These are phyloP conservation scores for Trypanosoma congolense DNA, from an alignment of 208 protist species.

Conservation along the genomic window DNA sequence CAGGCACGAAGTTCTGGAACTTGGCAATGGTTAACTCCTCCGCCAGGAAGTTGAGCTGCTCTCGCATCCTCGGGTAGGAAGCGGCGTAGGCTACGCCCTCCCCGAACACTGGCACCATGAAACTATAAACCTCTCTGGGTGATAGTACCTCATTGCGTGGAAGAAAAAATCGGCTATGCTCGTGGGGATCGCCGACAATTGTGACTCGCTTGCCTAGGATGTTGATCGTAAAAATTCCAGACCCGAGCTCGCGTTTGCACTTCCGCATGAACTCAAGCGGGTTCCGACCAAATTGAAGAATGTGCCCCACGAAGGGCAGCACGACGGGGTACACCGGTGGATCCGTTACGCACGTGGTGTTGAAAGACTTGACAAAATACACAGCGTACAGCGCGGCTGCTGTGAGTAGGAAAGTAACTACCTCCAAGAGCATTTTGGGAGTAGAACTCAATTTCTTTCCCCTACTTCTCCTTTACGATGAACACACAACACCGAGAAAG, in stretches of 20 bases:
- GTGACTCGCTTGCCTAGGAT: conserved; percentile 77
- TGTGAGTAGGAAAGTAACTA: conserved; percentile 41
- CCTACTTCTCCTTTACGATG: conserved; percentile 1
- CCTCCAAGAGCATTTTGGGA: conserved; percentile 49
- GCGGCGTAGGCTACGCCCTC: conserved; percentile 83
- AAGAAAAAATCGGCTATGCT: conserved; percentile 79
- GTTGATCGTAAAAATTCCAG: conserved; percentile 79
- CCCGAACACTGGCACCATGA: conserved; percentile 85
- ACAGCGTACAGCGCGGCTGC: conserved; percentile 54
- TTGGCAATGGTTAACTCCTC: conserved; percentile 81
- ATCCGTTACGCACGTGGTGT: conserved; percentile 66
- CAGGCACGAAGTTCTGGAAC: conserved; percentile 82
- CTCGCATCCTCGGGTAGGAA: conserved; percentile 75
- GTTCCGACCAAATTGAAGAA: conserved; percentile 68
- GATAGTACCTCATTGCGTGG: conserved; percentile 81
- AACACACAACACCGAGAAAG: too few species aligned
- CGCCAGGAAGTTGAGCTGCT: conserved; percentile 85
- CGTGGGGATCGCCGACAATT: conserved; percentile 63
- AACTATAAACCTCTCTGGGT: conserved; percentile 79
- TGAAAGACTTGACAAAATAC: conserved; percentile 82
- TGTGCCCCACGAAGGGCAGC: conserved; percentile 67
- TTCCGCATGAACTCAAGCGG: conserved; percentile 58
- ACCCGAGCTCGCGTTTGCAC: conserved; percentile 56
- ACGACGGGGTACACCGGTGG: conserved; percentile 57
- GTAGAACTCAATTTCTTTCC: conserved; percentile 3